phyloP scores from a whole-genome alignment of 2,329 filamentous ascomycete species.

The Aspergillus ruber region DNA sequence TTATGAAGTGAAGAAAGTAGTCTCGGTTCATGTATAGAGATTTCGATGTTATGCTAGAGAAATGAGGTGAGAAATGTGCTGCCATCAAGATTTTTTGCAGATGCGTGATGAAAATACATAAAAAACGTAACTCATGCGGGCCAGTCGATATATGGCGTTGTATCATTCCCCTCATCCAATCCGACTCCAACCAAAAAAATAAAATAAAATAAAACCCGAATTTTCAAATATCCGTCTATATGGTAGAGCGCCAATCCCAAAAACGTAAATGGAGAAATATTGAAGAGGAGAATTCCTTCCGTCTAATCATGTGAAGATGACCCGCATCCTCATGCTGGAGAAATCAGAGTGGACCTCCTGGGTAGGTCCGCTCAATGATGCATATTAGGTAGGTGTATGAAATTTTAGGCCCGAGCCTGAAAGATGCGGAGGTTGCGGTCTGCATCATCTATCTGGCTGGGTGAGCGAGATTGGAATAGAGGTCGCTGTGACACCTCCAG shows the following conservation, averaged over 20 bases:
- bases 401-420: conserved; percentile 31
- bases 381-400: too few relatives aligned
- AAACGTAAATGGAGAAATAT: neutral
- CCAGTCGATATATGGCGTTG: conserved; percentile 1
- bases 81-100: neutral
- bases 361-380: neutral
- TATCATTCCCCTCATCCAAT: conserved; percentile 2
- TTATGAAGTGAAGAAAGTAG: too few relatives aligned
- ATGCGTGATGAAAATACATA: neutral
- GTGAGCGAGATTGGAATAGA: conserved; percentile 17
- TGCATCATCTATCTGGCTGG: conserved; percentile 28
- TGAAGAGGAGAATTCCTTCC: conserved; percentile 3
- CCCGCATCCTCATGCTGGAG: neutral
- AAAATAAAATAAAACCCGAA: neutral
- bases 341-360: neutral
- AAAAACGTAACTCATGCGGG: conserved; percentile 8
- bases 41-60: too few relatives aligned
- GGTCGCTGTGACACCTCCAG: conserved; percentile 22
- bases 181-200: neutral
- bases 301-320: conserved; percentile 1
- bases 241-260: conserved; percentile 9
- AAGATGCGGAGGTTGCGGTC: conserved; percentile 35
- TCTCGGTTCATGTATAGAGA: too few relatives aligned
- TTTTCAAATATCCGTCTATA: conserved; percentile 9
- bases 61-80: too few relatives aligned